Base-by-base conservation (phyloP, 2,329 filamentous ascomycete species). In the Nemania sp. region DNA sequence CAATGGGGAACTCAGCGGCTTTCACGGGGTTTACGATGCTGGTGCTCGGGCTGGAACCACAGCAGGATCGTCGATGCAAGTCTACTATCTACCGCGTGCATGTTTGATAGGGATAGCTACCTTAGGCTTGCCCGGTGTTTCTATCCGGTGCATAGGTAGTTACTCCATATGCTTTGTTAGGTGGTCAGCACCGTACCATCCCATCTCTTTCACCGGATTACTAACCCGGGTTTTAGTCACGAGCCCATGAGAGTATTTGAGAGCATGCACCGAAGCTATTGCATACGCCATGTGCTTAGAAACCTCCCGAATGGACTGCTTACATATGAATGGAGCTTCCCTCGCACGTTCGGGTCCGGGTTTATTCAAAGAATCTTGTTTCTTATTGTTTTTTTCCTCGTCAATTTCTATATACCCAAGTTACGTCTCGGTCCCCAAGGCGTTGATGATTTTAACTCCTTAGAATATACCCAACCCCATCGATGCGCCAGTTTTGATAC, bases 11-110 rank as follows among this genome's bases (percentile, higher is more conserved):
- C 4, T 20, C 32, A 24, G 49, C 57, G 54, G 66, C 61, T 29
- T 62, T 70, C 68, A 70, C 68, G 68, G 64, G 68, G 13, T 20
- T 54, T 6, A 26, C 6, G 10, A 58, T 13, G 24, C 24, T 38
- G 29, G 56, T 55, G 27, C 35, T 38, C 45, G 22, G 22, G 51
- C 24, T 55, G 43, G 52, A 53, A 43, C 45, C 53, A 22, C 11
- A 22, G 49, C 38, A 60, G 38, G 53, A 54, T 60, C 24, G 26
- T 27, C 38, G 63, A 66, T 56, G 54, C 53, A 43, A 18, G 24
- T 47, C 15, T 26, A 18, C 47, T 51, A 51, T 45, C 43, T 20
- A 29, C 52, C 41, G 60, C 43, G n/a, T 29, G 32, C n/a, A n/a
- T n/a, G n/a, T n/a, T n/a, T n/a, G n/a, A n/a, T 41, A 20, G 18